A percentile compares a stretch with the other conserved stretches of the same genome.
Evolutionary conservation across 2,329 filamentous ascomycete species (phyloP).

Genomic region (Aaosphaeria arxii): DNA sequence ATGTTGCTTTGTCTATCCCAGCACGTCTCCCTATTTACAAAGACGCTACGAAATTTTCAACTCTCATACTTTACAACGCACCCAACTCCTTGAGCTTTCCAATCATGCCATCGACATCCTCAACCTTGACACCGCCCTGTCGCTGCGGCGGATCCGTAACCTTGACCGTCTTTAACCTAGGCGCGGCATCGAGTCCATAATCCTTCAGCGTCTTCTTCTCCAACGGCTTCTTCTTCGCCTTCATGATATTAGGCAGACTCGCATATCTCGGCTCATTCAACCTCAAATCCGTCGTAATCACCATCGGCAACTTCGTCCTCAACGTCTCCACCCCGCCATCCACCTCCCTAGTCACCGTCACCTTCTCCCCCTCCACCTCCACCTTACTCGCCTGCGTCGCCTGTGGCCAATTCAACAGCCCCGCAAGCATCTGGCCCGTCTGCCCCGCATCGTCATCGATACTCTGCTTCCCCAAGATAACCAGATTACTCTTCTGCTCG

Average conservation of each 20-base stretch:
- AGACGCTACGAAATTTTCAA: not conserved
- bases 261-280: conserved; percentile 95
- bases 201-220: conserved; percentile 88
- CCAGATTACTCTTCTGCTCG: conserved; percentile 83
- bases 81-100: conserved; percentile 93
- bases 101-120: conserved; percentile 94
- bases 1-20: conserved; percentile 1
- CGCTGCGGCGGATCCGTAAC: conserved; percentile 83
- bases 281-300: conserved; percentile 91
- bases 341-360: conserved; percentile 85
- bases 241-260: conserved; percentile 98
- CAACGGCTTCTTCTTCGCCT: conserved; percentile 99
- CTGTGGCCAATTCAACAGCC: conserved; percentile 87
- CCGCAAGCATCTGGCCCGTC: conserved; percentile 97
- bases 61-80: conserved; percentile 60
- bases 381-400: conserved; percentile 91
- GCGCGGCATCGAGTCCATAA: conserved; percentile 66
- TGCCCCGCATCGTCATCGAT: conserved; percentile 96
- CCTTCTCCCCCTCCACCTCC: conserved; percentile 66
- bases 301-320: conserved; percentile 78
- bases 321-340: conserved; percentile 94
- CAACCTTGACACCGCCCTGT: conserved; percentile 94
- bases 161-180: conserved; percentile 83
- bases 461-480: conserved; percentile 94
- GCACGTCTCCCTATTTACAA: too few species aligned